These are phyloP conservation scores for Ustilago xerochloae DNA, from an alignment of 1,284 basidiomycete genomes.

Conservation along the genomic window DNA sequence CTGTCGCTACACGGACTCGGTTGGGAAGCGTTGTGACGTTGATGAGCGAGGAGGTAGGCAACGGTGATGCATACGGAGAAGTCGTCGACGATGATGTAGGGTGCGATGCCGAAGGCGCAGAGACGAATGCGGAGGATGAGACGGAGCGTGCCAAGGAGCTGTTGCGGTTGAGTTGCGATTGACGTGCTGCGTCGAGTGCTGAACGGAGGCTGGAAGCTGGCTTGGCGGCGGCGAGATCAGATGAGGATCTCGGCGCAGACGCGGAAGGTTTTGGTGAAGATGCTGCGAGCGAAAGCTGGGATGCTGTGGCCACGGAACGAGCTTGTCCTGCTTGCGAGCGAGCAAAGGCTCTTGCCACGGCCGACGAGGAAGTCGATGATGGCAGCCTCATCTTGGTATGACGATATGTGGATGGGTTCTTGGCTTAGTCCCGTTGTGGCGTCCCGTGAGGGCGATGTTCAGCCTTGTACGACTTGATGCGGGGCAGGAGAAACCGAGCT, in stretches of 20 bases:
- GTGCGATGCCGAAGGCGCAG: conserved; percentile 12
- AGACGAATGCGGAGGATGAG: conserved; percentile 13
- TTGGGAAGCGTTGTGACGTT: conserved; percentile 86
- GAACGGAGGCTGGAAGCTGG: background rate
- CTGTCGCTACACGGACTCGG: conserved; percentile 90
- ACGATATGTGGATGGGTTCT: no score
- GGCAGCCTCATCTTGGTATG: conserved; percentile 26
- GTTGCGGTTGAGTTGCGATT: conserved; percentile 20
- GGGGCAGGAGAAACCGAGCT: no score
- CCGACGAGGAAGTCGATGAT: conserved; percentile 4
- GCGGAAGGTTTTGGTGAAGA: conserved; percentile 9
- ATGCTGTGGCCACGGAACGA: conserved; percentile 20
- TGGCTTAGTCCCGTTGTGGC: no score
- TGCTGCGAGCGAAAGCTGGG: conserved; percentile 5
- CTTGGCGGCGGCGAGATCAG: conserved; percentile 3
- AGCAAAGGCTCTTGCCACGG: conserved; percentile 11
- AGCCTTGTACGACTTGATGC: no score
- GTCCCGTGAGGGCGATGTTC: no score
- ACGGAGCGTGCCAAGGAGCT: conserved; percentile 30
- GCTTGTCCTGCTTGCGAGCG: conserved; percentile 11
- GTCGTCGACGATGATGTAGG: conserved; percentile 12
- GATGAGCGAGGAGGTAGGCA: conserved; percentile 45
- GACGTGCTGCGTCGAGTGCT: background rate
- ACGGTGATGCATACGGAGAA: conserved; percentile 34
- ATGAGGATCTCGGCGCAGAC: conserved; percentile 11